Percentiles rank a stretch among this genome's conserved stretches.
phyloP scores from a whole-genome alignment of 2,329 filamentous ascomycete genomes.

The Magnaporthales sp. region DNA sequence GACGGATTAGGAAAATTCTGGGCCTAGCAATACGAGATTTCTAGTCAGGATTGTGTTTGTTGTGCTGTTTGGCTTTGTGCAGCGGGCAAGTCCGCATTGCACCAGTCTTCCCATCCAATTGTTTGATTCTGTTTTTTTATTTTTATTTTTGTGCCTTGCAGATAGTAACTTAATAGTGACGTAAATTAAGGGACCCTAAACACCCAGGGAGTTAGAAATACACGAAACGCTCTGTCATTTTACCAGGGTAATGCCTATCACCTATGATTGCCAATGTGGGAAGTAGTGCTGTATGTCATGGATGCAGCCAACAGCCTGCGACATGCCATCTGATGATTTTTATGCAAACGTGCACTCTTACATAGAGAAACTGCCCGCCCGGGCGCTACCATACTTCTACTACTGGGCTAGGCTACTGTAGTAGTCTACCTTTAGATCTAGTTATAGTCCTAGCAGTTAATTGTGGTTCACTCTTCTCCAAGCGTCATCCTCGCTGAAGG shows the following conservation, averaged over 20 bases:
- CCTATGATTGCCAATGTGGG: not conserved
- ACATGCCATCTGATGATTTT: not conserved
- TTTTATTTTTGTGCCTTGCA: not conserved
- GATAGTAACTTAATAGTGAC: not conserved
- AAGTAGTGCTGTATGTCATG: not conserved
- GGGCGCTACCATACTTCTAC: too few species aligned
- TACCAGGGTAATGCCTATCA: not conserved
- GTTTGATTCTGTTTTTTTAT: too few species aligned
- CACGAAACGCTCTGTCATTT: not conserved
- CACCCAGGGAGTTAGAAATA: not conserved
- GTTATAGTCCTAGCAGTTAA: not conserved
- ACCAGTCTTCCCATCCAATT: not conserved
- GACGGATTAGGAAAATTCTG: not conserved
- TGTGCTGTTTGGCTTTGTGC: not conserved
- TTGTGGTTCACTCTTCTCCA: not conserved
- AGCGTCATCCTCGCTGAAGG: not conserved
- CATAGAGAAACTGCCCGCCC: not conserved
- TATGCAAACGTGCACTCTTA: not conserved
- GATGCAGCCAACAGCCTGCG: not conserved
- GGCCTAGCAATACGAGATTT: not conserved
- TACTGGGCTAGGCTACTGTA: too few species aligned
- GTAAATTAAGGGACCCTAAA: not conserved
- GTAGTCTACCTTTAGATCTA: not conserved
- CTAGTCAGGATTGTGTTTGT: not conserved
- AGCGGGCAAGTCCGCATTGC: not conserved